Conservation (phyloP, 345 rosid species). For the Murraya paniculata region DNA sequence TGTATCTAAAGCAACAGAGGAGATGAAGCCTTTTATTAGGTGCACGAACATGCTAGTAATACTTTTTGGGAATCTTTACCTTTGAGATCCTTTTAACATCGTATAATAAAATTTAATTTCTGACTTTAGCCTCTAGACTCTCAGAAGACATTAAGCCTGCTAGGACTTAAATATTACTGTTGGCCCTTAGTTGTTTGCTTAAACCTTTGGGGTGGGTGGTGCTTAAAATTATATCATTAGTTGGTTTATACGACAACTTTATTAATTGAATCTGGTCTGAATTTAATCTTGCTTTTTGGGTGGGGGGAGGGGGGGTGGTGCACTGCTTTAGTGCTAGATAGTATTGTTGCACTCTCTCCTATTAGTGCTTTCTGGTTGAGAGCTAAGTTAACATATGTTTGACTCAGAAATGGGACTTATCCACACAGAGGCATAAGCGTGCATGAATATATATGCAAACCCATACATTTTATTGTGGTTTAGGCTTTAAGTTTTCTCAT, state of each 20-base stretch:
- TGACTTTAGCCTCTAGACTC: neutral
- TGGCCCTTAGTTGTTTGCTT: neutral
- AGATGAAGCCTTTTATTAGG: neutral
- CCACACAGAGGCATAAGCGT: neutral
- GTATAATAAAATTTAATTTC: neutral
- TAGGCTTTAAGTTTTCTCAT: conserved; percentile 11
- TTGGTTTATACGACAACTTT: neutral
- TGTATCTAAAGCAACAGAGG: neutral
- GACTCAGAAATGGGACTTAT: neutral
- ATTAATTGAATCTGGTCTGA: neutral
- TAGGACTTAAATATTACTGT: neutral
- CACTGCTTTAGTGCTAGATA: neutral
- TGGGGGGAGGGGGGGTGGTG: neutral
- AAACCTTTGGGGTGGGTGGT: neutral
- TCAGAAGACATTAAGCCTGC: neutral
- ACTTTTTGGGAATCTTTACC: neutral
- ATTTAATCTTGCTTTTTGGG: neutral
- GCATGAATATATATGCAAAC: neutral
- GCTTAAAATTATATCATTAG: neutral
- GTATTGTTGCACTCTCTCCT: neutral
- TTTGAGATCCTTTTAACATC: neutral
- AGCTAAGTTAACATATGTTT: neutral
- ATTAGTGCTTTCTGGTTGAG: neutral
- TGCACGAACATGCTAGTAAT: neutral
- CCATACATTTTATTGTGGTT: neutral